Base-by-base conservation (phyloP, 345 rosid genomes). In the Theobroma cacao region DNA sequence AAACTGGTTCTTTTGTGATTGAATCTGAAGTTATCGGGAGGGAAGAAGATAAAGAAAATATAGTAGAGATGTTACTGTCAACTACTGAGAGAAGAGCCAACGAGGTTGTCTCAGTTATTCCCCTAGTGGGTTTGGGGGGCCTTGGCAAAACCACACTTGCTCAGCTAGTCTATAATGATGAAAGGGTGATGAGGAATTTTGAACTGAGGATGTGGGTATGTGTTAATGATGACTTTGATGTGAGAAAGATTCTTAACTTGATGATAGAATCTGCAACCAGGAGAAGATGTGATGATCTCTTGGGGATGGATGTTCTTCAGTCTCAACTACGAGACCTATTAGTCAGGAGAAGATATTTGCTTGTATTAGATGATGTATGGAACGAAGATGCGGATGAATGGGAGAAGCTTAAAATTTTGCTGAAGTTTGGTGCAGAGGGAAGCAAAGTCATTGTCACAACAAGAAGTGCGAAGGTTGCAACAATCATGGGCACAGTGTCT, bases 141-240 rank as follows among this genome's bases (percentile, higher is more conserved):
- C 5, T 71, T 6, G 83, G 83, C 9, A 76, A 80, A 45, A 76
- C 83, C 14, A 71, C 80, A 2, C 73, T 81, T 71, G 77, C 83
- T 59, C 76, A 71, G 72, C 47, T 61, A 15, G 60, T 65, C 11
- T 81, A 67, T 22, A 61, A 76, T 72, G 73, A 70, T 72, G 34
- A 63, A 22, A 69, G 12, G 45, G 72, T 81, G 30, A 62, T 33
- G 2, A 1, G 60, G 18, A 47, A 56, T 7, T 81, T 71, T 24
- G 80, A 81, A 12, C 20, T 62, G 1, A 70, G 34, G 34, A 56
- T 56, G n/a, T 79, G 68, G 78, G 75, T 79, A 7, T 65, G 20
- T 34, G 78, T 79, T 55, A 52, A 53, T 50, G 58, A 80, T 72
- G 79, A 80, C 30, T 75, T 80, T 47, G 43, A 69, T 52, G 72